phyloP scores from a whole-genome alignment of 306 rosid genomes.

The Fagus sylvatica region DNA sequence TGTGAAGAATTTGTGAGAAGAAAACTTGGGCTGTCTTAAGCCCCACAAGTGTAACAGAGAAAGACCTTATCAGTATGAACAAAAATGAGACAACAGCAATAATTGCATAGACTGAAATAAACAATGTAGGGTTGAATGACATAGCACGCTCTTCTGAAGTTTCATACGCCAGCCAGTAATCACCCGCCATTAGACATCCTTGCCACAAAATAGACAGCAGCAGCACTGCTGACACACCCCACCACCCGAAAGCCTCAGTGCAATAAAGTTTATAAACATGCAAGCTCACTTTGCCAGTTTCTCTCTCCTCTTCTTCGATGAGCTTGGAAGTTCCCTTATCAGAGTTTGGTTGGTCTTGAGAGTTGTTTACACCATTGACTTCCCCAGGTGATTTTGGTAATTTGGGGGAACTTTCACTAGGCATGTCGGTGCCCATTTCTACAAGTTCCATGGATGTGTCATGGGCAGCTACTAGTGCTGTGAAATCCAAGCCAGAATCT shows the following conservation, averaged over 20 bases:
- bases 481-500: conserved; percentile 67
- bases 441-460: conserved; percentile 95
- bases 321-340: conserved; percentile 71
- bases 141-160: conserved; percentile 65
- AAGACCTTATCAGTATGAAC: conserved; percentile 49
- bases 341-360: conserved; percentile 46
- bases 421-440: conserved; percentile 46
- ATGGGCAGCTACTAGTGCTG: conserved; percentile 82
- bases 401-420: conserved; percentile 40
- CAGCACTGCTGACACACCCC: conserved; percentile 59
- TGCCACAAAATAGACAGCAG: conserved; percentile 69
- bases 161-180: conserved; percentile 93
- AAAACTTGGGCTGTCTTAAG: conserved; percentile 74
- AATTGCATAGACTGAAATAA: conserved; percentile 60
- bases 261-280: conserved; percentile 71
- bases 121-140: conserved; percentile 51
- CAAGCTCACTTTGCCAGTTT: conserved; percentile 80
- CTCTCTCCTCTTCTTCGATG: conserved; percentile 91
- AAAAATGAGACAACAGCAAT: conserved; percentile 46
- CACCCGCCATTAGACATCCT: conserved; percentile 67
- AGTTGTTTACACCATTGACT: conserved; percentile 56
- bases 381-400: conserved; percentile 40
- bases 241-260: conserved; percentile 96
- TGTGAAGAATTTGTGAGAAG: conserved; percentile 67
- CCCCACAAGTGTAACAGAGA: conserved; percentile 51